Evolutionary conservation across 306 rosid species (phyloP).

Genomic region (Amphicarpaea edgeworthii): DNA sequence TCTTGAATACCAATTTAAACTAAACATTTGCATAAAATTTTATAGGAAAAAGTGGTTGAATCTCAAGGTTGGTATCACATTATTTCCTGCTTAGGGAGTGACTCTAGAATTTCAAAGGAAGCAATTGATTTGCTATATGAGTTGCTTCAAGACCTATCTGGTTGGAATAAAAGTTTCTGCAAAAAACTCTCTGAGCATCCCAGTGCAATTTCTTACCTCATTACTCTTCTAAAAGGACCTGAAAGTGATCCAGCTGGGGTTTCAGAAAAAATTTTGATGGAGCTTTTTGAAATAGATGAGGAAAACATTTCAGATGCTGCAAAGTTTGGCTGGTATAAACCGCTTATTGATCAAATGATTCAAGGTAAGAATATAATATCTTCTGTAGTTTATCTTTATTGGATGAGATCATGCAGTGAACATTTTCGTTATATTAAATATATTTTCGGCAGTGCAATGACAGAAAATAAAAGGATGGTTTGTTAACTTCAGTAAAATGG

Average conservation of each 20-base stretch:
- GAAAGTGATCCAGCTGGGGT: background rate
- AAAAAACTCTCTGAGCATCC: background rate
- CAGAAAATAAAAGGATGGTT: background rate
- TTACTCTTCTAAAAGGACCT: background rate
- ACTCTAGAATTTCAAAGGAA: slow-evolving; percentile 63
- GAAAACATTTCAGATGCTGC: slow-evolving; percentile 1
- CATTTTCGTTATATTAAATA: background rate
- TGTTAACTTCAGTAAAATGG: background rate
- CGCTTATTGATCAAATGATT: background rate
- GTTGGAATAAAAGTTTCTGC: background rate
- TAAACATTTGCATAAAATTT: background rate
- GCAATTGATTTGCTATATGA: slow-evolving; percentile 70
- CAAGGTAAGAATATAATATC: background rate
- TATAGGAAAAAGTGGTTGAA: slow-evolving; percentile 53
- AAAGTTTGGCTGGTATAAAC: background rate
- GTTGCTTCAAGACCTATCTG: slow-evolving; percentile 26
- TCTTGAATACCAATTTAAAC: background rate
- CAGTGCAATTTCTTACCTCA: background rate
- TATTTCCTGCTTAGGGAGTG: slow-evolving; percentile 59
- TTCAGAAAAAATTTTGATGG: background rate
- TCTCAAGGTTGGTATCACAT: slow-evolving; percentile 73
- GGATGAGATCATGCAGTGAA: background rate
- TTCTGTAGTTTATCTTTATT: background rate
- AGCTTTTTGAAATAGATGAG: background rate
- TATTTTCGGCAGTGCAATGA: background rate